A percentile compares a stretch with the other conserved stretches of the same genome.
Evolutionary conservation across 2,329 filamentous ascomycete species (phyloP).

Genomic region (Calycina marina): DNA sequence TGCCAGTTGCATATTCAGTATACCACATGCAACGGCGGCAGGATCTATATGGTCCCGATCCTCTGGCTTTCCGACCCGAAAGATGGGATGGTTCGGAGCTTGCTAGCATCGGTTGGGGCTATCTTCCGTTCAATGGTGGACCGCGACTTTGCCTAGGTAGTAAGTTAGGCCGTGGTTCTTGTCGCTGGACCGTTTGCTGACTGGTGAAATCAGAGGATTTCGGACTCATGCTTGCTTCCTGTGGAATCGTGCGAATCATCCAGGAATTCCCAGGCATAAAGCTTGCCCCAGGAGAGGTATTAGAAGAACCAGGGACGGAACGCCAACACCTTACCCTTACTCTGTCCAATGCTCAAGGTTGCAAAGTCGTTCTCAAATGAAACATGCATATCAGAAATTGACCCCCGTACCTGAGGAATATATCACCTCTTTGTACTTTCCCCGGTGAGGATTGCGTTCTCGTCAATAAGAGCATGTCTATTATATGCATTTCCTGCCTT

Average conservation of each 20-base stretch:
- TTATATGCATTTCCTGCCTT: too few relatives aligned
- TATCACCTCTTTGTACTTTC: too few relatives aligned
- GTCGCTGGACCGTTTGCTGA: too few relatives aligned
- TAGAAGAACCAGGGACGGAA: conserved; percentile 9
- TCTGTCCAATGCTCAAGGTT: background rate
- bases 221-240: conserved; percentile 10
- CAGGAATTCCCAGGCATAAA: conserved; percentile 7
- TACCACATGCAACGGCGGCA: conserved; percentile 14
- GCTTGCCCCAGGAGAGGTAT: conserved; percentile 4
- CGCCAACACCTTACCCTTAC: conserved; percentile 9
- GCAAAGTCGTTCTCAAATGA: too few relatives aligned
- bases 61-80: conserved; percentile 22
- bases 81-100: conserved; percentile 25
- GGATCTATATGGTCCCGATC: conserved; percentile 20
- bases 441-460: too few relatives aligned
- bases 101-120: conserved; percentile 20
- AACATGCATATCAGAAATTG: too few relatives aligned
- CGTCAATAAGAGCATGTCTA: too few relatives aligned
- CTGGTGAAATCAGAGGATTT: too few relatives aligned
- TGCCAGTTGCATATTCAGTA: background rate
- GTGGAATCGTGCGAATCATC: conserved; percentile 9
- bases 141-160: conserved; percentile 22
- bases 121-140: conserved; percentile 20
- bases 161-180: too few relatives aligned
- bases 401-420: too few relatives aligned